Evolutionary conservation across 208 protist species (phyloP), one percentile per base, ranked within the genome.

Genomic region (Blastocrithidia nonstop): DNA sequence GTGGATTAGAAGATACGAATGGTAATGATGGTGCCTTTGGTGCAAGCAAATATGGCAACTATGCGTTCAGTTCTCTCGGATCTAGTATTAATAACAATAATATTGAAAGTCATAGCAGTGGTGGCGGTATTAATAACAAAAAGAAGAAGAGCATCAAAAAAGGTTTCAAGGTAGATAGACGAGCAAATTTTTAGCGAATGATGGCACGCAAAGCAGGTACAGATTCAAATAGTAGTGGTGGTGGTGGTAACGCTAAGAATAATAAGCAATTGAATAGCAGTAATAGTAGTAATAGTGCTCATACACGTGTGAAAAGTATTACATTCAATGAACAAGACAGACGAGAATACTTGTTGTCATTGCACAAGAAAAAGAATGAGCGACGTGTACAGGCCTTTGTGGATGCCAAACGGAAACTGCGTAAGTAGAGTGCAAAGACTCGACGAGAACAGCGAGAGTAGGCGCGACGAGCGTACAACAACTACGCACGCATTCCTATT

Each of bases 341-440:
- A 29, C 59, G 69, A 22, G 75, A 80, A 19, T 91, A 76, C 49
- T 59, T 90, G 17, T 54, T 88, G 17, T 71, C 66, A 6, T 55
- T 91, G 45, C 82, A 91, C 56, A 88, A 84, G 45, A 68, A 69
- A 37, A 91, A 91, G 41, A 91, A 91, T 38, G 77, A 88, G 42
- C 70, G 82, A 1, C 76, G 82, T 19, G 77, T 91, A 41, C 73
- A 74, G 61, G 82, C 82, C 2, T 88, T 88, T 51, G 71, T 91
- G 16, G 77, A 91, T 25, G 55, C 64, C 28, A 82, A 79, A 50
- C 64, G 69, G 28, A 88, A 84, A 45, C 58, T 71, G 38, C 60
- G 60, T 20, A 61, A 67, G 36, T 74, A 84, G 3, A 77, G 68
- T 47, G 53, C 74, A 7, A 80, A 72, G 54, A 69, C 56, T 4